Conservation (phyloP, 345 rosid genomes). For the Excoecaria agallocha region DNA sequence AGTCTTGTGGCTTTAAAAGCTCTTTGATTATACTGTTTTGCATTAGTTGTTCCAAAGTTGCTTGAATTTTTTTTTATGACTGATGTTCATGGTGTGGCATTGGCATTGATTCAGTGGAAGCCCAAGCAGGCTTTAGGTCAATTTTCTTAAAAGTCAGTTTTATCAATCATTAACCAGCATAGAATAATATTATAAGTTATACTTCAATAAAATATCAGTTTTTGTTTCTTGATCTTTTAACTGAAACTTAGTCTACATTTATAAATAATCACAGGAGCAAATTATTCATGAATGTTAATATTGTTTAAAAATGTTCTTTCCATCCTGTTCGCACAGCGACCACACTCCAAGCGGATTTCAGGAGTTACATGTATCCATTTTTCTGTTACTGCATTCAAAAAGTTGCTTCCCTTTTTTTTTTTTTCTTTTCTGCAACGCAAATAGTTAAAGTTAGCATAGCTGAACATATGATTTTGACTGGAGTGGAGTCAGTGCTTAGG, state of each 20-base stretch:
- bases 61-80: conserved; percentile 1
- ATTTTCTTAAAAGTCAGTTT: neutral
- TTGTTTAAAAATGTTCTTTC: neutral
- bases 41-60: neutral
- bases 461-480: neutral
- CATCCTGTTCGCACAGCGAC: neutral
- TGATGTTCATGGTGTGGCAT: no score
- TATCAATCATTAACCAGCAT: neutral
- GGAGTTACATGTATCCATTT: neutral
- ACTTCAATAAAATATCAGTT: neutral
- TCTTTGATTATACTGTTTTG: neutral
- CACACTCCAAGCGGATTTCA: neutral
- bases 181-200: no score
- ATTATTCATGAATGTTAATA: neutral
- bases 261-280: neutral
- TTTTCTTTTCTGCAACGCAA: no score
- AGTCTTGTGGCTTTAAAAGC: neutral
- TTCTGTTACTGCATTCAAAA: neutral
- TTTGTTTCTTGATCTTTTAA: neutral
- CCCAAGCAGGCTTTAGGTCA: neutral
- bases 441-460: neutral
- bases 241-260: neutral
- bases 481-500: neutral
- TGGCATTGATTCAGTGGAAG: conserved; percentile 3
- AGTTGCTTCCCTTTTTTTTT: no score